Percentiles rank a stretch among this genome's conserved stretches.
These are phyloP conservation scores for Blastobotrys indianensis DNA, from an alignment of 1,139 yeast species.

Conservation along the genomic window DNA sequence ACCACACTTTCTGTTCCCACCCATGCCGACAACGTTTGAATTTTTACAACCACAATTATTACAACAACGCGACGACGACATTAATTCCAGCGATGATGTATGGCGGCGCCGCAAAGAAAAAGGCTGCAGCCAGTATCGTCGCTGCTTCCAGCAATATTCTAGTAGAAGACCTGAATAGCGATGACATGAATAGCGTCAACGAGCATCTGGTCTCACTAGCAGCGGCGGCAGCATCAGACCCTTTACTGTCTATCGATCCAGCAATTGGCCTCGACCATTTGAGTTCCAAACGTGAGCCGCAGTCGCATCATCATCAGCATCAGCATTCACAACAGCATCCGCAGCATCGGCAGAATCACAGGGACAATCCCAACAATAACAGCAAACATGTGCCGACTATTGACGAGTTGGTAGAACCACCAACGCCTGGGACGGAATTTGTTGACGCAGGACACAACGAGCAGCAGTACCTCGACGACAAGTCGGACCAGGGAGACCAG, in stretches of 20 bases:
- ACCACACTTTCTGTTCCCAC: no score
- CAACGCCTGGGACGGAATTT: neutral
- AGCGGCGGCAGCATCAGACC: constrained; percentile 13
- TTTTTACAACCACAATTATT: no score
- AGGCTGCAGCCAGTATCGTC: no score
- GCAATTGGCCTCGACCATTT: neutral
- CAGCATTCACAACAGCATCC: constrained; percentile 12
- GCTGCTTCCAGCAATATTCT: no score
- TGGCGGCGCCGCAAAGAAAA: no score
- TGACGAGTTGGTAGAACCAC: neutral
- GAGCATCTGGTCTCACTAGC: constrained; percentile 14
- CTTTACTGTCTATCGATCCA: neutral
- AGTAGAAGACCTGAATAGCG: neutral
- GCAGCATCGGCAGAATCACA: neutral
- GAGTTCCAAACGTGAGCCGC: neutral
- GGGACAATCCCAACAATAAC: neutral
- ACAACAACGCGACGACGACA: no score
- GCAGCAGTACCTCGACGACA: constrained; percentile 6
- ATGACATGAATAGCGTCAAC: constrained; percentile 2
- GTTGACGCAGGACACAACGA: constrained; percentile 9
- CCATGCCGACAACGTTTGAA: no score
- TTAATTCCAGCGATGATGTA: no score
- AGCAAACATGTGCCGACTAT: neutral
- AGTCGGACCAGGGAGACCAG: neutral
- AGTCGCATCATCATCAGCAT: constrained; percentile 7